Conservation (phyloP, 768 basidiomycete species). For the Naganishia friedmannii region DNA sequence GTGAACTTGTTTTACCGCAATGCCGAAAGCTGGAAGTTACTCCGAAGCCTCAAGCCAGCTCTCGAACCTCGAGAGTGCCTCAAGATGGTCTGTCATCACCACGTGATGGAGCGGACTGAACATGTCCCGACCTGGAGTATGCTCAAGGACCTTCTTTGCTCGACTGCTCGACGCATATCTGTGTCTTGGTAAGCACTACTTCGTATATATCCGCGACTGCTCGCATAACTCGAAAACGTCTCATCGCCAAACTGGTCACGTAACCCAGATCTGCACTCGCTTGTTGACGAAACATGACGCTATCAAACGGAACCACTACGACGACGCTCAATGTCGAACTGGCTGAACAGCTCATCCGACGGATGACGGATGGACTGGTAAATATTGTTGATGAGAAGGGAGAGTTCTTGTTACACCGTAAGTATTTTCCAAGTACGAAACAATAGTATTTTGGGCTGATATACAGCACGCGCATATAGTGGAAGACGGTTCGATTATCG, state of each 20-base stretch:
- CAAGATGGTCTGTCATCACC: not conserved
- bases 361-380: conserved; percentile 52
- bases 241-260: not conserved
- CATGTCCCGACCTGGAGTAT: not conserved
- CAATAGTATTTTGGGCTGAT: not conserved
- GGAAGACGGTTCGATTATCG: conserved; percentile 59
- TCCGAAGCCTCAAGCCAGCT: no score
- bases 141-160: no score
- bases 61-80: not conserved
- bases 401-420: conserved; percentile 56
- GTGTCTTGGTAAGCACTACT: not conserved
- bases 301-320: not conserved
- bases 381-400: conserved; percentile 61
- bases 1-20: not conserved
- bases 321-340: conserved; percentile 34
- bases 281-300: not conserved
- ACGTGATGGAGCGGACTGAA: not conserved
- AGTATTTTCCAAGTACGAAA: not conserved
- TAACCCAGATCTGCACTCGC: not conserved
- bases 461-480: conserved; percentile 36
- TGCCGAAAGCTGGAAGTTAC: no score
- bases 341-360: conserved; percentile 42
- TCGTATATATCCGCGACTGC: not conserved
- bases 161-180: not conserved
- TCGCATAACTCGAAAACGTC: not conserved